A percentile compares a stretch with the other conserved stretches of the same genome.
Conservation (phyloP, 2,329 filamentous ascomycete species). For the Cryphonectria radicalis region DNA sequence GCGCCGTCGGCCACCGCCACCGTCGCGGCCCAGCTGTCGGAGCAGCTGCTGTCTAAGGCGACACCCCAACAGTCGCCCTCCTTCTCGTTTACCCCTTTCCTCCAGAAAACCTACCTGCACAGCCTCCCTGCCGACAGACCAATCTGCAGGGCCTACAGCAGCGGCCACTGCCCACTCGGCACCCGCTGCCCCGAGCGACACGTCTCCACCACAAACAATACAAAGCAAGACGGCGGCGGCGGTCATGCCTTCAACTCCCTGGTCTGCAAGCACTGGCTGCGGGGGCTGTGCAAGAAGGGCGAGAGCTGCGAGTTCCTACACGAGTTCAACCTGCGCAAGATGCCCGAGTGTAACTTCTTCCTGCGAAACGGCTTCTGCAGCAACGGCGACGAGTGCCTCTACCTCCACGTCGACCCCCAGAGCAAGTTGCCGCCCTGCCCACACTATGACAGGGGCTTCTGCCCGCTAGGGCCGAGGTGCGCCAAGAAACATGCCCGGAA, state of each 20-base stretch:
- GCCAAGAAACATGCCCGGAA: conserved; percentile 87
- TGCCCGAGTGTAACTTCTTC: conserved; percentile 98
- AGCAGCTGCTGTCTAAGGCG: conserved; percentile 61
- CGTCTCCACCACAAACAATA: conserved; percentile 46
- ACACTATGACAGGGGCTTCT: conserved; percentile 95
- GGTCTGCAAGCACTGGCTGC: conserved; percentile 98
- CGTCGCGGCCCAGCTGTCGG: conserved; percentile 40
- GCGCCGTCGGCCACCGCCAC: conserved; percentile 32
- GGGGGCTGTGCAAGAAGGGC: conserved; percentile 96
- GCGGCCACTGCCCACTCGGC: conserved; percentile 86
- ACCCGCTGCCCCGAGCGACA: conserved; percentile 86
- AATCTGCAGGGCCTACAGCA: conserved; percentile 82
- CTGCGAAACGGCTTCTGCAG: conserved; percentile 91
- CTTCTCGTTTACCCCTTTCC: conserved; percentile 86
- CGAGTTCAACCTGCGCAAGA: conserved; percentile 97
- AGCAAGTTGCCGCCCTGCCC: conserved; percentile 80
- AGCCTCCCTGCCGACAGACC: conserved; percentile 79
- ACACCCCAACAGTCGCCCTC: conserved; percentile 56
- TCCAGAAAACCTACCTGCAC: conserved; percentile 82
- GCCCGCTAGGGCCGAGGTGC: conserved; percentile 84
- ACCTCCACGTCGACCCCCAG: conserved; percentile 86
- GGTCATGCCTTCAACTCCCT: conserved; percentile 70
- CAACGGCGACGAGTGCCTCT: conserved; percentile 95
- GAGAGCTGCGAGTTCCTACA: conserved; percentile 96
- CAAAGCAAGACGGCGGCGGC: conserved; percentile 39